phyloP scores from a whole-genome alignment of 306 rosid species.

The Cyclanthera cordifolia region DNA sequence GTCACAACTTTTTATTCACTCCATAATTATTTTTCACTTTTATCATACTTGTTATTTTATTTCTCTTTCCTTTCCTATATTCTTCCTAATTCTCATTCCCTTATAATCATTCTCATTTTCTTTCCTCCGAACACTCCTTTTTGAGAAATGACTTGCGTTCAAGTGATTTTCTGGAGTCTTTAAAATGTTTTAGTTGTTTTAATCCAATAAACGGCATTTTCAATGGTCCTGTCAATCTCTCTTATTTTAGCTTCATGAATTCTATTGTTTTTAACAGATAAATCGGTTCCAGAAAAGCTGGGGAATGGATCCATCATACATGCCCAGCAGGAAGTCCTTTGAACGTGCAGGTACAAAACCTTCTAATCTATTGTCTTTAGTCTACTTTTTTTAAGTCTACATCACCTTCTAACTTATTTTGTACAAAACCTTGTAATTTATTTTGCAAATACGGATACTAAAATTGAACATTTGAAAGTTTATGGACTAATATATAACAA shows the following conservation, averaged over 20 bases:
- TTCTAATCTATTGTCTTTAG: not conserved
- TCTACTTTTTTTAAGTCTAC: too few relatives aligned
- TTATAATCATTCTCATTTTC: too few relatives aligned
- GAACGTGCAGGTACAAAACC: constrained; percentile 73
- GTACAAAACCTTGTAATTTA: too few relatives aligned
- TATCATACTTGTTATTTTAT: too few relatives aligned
- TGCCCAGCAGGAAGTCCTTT: constrained; percentile 94
- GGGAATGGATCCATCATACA: constrained; percentile 83
- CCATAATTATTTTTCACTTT: too few relatives aligned
- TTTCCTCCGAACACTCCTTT: not conserved
- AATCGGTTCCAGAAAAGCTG: constrained; percentile 68
- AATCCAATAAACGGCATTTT: not conserved
- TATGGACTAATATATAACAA: too few relatives aligned
- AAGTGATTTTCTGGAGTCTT: not conserved
- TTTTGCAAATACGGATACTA: too few relatives aligned
- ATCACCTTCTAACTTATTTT: too few relatives aligned
- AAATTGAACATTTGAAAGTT: too few relatives aligned
- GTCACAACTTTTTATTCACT: too few relatives aligned
- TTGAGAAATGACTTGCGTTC: not conserved
- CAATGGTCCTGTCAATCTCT: not conserved
- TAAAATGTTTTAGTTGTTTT: not conserved
- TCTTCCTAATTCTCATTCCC: too few relatives aligned
- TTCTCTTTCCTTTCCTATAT: too few relatives aligned
- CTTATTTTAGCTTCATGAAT: not conserved
- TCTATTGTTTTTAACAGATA: constrained; percentile 34